Conservation (phyloP, 108 stramenopile genomes). For the Cyclotella choctawhatcheeana region DNA sequence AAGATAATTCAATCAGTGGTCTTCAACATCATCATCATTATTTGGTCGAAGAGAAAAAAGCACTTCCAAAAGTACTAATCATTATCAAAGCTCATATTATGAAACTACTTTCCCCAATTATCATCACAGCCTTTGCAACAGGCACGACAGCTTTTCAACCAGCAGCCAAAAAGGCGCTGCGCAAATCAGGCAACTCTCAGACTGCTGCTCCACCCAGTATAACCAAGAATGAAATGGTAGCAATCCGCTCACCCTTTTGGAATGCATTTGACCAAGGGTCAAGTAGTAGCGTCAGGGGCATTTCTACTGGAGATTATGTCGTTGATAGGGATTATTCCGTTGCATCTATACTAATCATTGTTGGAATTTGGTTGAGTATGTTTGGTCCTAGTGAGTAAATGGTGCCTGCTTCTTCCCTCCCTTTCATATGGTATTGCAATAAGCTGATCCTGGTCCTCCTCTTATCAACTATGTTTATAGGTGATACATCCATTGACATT, state of each 20-base stretch:
- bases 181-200: neutral
- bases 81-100: constrained; percentile 2
- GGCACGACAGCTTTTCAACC: constrained; percentile 33
- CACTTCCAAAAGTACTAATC: neutral
- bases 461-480: neutral
- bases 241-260: constrained; percentile 49
- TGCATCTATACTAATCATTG: constrained; percentile 32
- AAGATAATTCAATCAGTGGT: no score
- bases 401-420: no score
- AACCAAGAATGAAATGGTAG: constrained; percentile 38
- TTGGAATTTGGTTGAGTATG: constrained; percentile 42
- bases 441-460: no score
- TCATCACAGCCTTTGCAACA: neutral
- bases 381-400: constrained; percentile 52
- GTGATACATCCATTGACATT: constrained; percentile 25
- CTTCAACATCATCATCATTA: neutral
- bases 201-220: constrained; percentile 9
- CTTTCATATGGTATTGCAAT: no score
- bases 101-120: neutral
- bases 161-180: constrained; percentile 1
- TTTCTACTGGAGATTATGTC: constrained; percentile 27
- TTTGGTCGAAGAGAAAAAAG: no score
- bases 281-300: constrained; percentile 1
- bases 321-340: constrained; percentile 50
- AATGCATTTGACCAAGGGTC: constrained; percentile 3